These are phyloP conservation scores for Phlyctochytrium bullatum DNA, from an alignment of 192 early-diverging fungal genomes.

Conservation along the genomic window DNA sequence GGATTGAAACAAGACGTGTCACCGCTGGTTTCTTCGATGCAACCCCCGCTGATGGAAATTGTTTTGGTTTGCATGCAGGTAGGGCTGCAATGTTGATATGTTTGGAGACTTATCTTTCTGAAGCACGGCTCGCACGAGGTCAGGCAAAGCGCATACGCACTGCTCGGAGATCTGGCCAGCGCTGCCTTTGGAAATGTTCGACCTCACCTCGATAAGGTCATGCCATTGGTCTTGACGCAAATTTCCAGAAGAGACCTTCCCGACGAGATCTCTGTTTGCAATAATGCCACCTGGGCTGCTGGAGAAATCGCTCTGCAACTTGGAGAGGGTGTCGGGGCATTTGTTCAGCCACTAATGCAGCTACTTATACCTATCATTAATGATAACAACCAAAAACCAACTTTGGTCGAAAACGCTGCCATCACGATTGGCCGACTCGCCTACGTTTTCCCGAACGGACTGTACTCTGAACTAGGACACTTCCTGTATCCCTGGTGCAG, in stretches of 20 bases:
- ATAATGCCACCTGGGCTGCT: conserved; percentile 97
- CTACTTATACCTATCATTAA: conserved; percentile 81
- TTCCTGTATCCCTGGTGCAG: conserved; percentile 85
- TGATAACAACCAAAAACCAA: conserved; percentile 53
- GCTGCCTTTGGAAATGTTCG: conserved; percentile 78
- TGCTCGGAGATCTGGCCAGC: conserved; percentile 96
- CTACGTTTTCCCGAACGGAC: conserved; percentile 73
- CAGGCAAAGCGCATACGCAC: conserved; percentile 91
- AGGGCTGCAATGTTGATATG: background rate
- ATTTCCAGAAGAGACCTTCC: conserved; percentile 19
- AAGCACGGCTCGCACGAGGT: conserved; percentile 70
- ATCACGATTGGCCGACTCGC: conserved; percentile 98
- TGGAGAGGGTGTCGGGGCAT: conserved; percentile 71
- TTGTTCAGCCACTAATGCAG: conserved; percentile 75
- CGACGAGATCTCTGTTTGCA: conserved; percentile 70
- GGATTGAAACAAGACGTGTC: conserved; percentile 79
- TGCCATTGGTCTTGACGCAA: conserved; percentile 72
- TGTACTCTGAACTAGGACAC: conserved; percentile 80
- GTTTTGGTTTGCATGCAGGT: conserved; percentile 81
- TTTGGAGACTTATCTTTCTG: conserved; percentile 9
- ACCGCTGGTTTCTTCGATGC: conserved; percentile 56
- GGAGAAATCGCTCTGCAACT: conserved; percentile 94
- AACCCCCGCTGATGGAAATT: conserved; percentile 73
- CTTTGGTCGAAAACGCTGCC: conserved; percentile 88
- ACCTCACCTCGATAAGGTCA: conserved; percentile 75